Conservation (phyloP, 768 basidiomycete species). For the Wakefieldia striispora region DNA sequence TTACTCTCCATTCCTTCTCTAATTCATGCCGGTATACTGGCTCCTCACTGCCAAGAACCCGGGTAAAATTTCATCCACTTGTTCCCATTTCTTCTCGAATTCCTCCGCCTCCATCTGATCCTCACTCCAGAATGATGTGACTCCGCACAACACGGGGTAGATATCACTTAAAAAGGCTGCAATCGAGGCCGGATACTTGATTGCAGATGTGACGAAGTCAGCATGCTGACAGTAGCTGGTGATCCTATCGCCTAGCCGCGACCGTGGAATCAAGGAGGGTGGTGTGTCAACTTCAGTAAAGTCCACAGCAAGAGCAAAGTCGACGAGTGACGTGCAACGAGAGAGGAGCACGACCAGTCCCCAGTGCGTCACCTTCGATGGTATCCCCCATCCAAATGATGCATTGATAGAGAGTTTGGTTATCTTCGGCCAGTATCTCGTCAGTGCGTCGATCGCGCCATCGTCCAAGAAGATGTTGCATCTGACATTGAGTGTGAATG, state of each 20-base stretch:
- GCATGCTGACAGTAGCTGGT: constrained; percentile 9
- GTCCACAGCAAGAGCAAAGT: constrained; percentile 23
- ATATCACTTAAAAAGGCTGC: constrained; percentile 27
- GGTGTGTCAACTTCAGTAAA: constrained; percentile 22
- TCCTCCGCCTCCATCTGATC: rapidly evolving
- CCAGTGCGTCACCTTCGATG: constrained; percentile 15
- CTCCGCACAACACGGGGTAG: constrained; percentile 11
- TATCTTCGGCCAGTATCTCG: constrained; percentile 22
- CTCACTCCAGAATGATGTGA: constrained; percentile 1
- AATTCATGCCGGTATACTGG: constrained; percentile 3
- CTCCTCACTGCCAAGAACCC: constrained; percentile 20
- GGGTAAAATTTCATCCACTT: constrained; percentile 21
- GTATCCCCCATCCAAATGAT: constrained; percentile 16
- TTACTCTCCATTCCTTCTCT: too few relatives aligned
- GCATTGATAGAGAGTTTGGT: constrained; percentile 15
- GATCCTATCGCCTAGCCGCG: constrained; percentile 9
- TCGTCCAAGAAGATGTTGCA: constrained; percentile 23
- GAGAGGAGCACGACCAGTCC: constrained; percentile 23
- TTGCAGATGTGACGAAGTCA: constrained; percentile 24
- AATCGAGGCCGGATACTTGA: too few relatives aligned
- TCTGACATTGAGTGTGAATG: constrained; percentile 16
- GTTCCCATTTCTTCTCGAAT: constrained; percentile 15
- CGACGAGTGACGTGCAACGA: constrained; percentile 3
- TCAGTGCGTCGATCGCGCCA: constrained; percentile 12
- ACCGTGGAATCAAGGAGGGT: neutral